phyloP scores from a whole-genome alignment of 768 basidiomycete genomes.

The Amanita molliuscula region DNA sequence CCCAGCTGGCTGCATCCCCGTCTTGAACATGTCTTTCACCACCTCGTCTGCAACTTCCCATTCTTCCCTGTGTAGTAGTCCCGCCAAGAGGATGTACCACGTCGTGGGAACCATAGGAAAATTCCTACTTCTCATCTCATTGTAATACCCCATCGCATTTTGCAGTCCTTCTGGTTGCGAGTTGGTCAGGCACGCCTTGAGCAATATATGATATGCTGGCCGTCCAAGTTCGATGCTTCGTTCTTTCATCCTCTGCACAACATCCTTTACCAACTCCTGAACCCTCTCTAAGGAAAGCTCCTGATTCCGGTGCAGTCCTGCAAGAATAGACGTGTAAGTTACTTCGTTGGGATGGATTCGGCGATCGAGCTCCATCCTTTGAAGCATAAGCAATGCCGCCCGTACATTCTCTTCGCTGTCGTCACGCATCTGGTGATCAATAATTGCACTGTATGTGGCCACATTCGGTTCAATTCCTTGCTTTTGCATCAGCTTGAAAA shows the following conservation, averaged over 20 bases:
- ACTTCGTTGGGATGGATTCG: conserved; percentile 55
- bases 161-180: conserved; percentile 37
- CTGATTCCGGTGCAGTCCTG: conserved; percentile 54
- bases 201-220: conserved; percentile 68
- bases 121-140: conserved; percentile 43
- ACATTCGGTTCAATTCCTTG: conserved; percentile 67
- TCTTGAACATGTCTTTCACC: conserved; percentile 46
- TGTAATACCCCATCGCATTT: conserved; percentile 48
- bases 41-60: conserved; percentile 54
- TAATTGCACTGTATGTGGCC: conserved; percentile 70
- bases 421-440: conserved; percentile 60
- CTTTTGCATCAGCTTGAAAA: conserved; percentile 66
- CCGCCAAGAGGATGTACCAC: conserved; percentile 68
- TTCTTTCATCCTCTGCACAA: conserved; percentile 50
- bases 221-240: conserved; percentile 45
- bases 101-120: conserved; percentile 49
- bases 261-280: conserved; percentile 35
- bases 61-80: conserved; percentile 44
- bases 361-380: conserved; percentile 59
- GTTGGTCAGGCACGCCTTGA: conserved; percentile 54
- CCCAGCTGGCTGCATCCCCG: conserved; percentile 33
- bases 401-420: conserved; percentile 41
- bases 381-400: conserved; percentile 60
- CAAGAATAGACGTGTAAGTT: conserved; percentile 76
- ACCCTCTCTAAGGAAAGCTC: conserved; percentile 36